Percentiles rank a stretch among this genome's conserved stretches.
These are phyloP conservation scores for Penicillium sp. DNA, from an alignment of 2,329 filamentous ascomycete genomes.

Conservation along the genomic window DNA sequence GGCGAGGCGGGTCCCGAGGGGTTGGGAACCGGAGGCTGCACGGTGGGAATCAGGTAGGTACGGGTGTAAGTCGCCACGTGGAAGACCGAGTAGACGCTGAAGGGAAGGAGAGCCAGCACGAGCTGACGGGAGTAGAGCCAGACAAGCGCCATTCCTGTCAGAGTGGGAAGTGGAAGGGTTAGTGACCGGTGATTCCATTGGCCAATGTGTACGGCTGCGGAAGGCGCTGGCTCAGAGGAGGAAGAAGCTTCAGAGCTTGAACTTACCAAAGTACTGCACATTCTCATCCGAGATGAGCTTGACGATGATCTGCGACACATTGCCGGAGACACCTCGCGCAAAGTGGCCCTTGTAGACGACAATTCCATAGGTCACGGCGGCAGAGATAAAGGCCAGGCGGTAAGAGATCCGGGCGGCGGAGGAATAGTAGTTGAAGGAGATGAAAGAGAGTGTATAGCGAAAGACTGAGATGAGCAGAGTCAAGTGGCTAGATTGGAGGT, in stretches of 20 bases:
- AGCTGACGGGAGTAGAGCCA: slow-evolving; percentile 92
- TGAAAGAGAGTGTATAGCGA: slow-evolving; percentile 78
- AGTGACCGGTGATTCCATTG: too few species aligned
- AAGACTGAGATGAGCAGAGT: slow-evolving; percentile 75
- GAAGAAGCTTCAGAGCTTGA: too few species aligned
- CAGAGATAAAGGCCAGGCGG: slow-evolving; percentile 82
- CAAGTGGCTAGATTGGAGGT: slow-evolving; percentile 60
- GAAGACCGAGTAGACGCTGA: slow-evolving; percentile 96
- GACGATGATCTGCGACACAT: slow-evolving; percentile 56
- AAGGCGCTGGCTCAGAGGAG: too few species aligned
- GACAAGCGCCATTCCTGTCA: slow-evolving; percentile 77
- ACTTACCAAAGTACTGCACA: slow-evolving; percentile 89
- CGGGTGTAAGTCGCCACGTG: slow-evolving; percentile 96
- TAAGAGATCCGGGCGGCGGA: slow-evolving; percentile 76
- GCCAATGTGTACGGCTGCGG: too few species aligned
- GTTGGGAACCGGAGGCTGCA: slow-evolving; percentile 59
- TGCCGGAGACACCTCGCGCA: slow-evolving; percentile 67
- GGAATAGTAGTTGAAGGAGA: slow-evolving; percentile 81
- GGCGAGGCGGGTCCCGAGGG: slow-evolving; percentile 49
- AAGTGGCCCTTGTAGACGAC: slow-evolving; percentile 97
- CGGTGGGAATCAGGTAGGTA: slow-evolving; percentile 81
- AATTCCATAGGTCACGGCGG: slow-evolving; percentile 90
- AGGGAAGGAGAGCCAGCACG: slow-evolving; percentile 83
- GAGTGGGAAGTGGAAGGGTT: too few species aligned
- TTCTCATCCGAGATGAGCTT: slow-evolving; percentile 83